phyloP scores from a whole-genome alignment of 305 asterid species.

The Solanum aculeatissimum region DNA sequence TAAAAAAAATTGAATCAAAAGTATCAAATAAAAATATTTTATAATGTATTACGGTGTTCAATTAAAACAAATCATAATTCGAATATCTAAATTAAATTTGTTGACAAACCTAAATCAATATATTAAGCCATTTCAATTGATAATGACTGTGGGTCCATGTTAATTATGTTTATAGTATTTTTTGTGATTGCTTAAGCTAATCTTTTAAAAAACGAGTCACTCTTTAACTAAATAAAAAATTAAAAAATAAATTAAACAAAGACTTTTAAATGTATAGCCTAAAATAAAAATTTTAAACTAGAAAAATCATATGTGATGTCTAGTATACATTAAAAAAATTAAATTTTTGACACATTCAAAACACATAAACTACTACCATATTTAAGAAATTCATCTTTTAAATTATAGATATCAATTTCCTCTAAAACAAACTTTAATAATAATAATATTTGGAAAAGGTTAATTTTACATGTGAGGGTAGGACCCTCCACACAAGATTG shows the following conservation, averaged over 20 bases:
- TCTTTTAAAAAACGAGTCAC: too few relatives aligned
- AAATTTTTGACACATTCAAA: not conserved
- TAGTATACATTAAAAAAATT: too few relatives aligned
- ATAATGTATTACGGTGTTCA: not conserved
- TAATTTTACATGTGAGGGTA: conserved; percentile 29
- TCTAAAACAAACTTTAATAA: not conserved
- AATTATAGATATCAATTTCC: not conserved
- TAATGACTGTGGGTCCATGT: not conserved
- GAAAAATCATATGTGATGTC: too few relatives aligned
- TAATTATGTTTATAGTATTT: not conserved
- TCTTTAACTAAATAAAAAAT: too few relatives aligned
- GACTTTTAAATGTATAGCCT: too few relatives aligned
- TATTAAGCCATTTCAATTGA: not conserved
- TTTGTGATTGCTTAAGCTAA: not conserved
- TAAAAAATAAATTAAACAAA: too few relatives aligned
- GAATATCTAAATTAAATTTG: not conserved
- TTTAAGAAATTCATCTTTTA: not conserved
- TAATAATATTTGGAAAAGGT: not conserved
- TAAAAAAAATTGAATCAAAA: not conserved
- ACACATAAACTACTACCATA: not conserved
- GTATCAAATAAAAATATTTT: not conserved
- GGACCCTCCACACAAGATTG: conserved; percentile 18
- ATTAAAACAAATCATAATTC: not conserved
- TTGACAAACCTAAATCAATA: not conserved
- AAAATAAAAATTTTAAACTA: too few relatives aligned